A percentile compares a stretch with the other conserved stretches of the same genome.
phyloP scores from a whole-genome alignment of 2,329 filamentous ascomycete species.

The Ceratocystis cubensis region DNA sequence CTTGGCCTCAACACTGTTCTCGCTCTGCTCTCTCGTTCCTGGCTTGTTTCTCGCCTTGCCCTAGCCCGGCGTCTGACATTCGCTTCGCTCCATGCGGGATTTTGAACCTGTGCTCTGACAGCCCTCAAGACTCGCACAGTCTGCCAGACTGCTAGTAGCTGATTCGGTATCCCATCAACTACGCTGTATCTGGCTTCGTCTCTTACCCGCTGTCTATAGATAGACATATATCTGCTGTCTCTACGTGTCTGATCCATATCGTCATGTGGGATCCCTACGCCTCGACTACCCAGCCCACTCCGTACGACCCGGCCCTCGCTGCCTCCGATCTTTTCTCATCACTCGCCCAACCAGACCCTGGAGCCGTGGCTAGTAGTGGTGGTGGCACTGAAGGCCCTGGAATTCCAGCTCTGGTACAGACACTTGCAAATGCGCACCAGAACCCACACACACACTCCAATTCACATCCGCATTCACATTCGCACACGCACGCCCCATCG shows the following conservation, averaged over 20 bases:
- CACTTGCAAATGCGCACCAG: neutral
- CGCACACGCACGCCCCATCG: neutral
- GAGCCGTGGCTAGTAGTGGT: neutral
- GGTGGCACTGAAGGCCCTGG: neutral
- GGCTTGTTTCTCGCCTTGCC: neutral
- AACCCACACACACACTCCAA: neutral
- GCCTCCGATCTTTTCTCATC: neutral
- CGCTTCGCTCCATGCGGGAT: neutral
- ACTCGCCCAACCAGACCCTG: neutral
- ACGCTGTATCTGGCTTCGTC: neutral
- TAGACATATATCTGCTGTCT: no score
- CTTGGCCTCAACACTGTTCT: neutral
- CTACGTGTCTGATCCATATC: neutral
- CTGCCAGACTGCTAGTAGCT: neutral
- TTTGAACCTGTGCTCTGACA: neutral
- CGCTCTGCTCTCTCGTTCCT: neutral
- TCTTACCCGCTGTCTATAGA: neutral
- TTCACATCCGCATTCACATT: neutral
- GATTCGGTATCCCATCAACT: neutral
- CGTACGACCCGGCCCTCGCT: constrained; percentile 1
- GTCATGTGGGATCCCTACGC: constrained; percentile 21
- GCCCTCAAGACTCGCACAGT: neutral
- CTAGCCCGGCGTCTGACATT: neutral
- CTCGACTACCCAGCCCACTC: neutral
- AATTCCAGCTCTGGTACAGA: neutral